A percentile compares a stretch with the other conserved stretches of the same genome.
Evolutionary conservation across 768 basidiomycete species (phyloP).

Genomic region (Podaxis sp.): DNA sequence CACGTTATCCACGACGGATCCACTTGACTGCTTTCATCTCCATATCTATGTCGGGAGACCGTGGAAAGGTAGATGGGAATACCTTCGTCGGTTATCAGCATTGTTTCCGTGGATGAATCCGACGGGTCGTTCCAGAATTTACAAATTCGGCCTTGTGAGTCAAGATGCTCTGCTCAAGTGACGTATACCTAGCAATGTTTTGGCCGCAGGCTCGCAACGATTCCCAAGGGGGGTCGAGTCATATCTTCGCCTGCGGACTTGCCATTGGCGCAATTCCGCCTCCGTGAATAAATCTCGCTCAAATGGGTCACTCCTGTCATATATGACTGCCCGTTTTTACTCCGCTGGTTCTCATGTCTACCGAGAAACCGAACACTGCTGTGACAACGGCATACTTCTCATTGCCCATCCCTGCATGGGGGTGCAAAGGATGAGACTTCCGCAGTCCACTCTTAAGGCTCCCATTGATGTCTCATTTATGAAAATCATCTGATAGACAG

Average conservation of each 20-base stretch:
- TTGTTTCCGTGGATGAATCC: slow-evolving; percentile 1
- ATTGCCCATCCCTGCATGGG: not conserved
- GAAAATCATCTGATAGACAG: slow-evolving; percentile 6
- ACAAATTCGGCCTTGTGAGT: slow-evolving; percentile 11
- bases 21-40: not conserved
- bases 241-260: not conserved
- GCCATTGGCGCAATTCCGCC: not conserved
- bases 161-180: slow-evolving; percentile 3
- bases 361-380: not conserved
- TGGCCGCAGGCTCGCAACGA: not conserved
- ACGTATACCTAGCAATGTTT: not conserved
- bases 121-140: slow-evolving; percentile 2
- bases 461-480: not conserved
- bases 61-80: not conserved
- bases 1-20: not conserved
- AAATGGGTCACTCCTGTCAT: not conserved
- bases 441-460: slow-evolving; percentile 2
- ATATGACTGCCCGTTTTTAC: not conserved
- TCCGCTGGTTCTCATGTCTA: slow-evolving; percentile 8
- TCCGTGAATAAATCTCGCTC: not conserved
- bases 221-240: slow-evolving; percentile 1
- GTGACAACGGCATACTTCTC: not conserved
- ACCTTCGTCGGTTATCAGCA: slow-evolving; percentile 10
- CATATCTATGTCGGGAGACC: not conserved
- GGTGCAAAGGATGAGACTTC: not conserved